Evolutionary conservation across 768 basidiomycete species (phyloP), one percentile per base, ranked within the genome.

Genomic region (Boletus tomentosulus): DNA sequence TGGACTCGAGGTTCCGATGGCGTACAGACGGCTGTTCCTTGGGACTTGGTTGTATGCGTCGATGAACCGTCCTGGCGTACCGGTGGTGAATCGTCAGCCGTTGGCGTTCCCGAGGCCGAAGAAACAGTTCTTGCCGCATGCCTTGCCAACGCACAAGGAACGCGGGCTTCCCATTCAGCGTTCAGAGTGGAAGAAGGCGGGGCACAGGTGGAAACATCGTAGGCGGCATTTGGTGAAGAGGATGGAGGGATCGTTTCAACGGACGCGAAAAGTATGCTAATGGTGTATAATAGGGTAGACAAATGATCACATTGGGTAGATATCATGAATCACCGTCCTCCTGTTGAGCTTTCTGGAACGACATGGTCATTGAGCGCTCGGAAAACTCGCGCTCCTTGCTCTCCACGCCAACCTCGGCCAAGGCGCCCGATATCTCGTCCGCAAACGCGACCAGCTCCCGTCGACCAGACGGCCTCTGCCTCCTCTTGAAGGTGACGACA

Each of bases 321-420:
- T 42, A 37, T 59, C 46, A 53, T 48, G 50, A 47, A 50, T 30
- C 51, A 55, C 44, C 31, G 27, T 35, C 19, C 39, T 8, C 15
- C 9, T 16, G 28, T 16, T 12, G 9, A 16, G 39, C 56, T 54
- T 75, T 75, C 54, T 78, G 76, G 38, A 86, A 66, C 45, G 72
- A 79, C 51, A 85, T 51, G 12, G 66, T 62, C 10, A 70, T 75
- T n/a, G 67, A 61, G 15, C 71, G 72, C 33, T 59, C 66, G 13
- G 73, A 68, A 31, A 78, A 61, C 12, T 73, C 74, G 19, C 74
- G 70, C 16, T 67, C 68, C 61, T 77, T 82, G 73, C 78, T 80
- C 68, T 86, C 84, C 43, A 72, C 73, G 43, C 75, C 77, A 6
- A 81, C 68, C 51, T 82, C 87, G 28, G 64, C 61, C 43, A 88